A percentile compares a stretch with the other conserved stretches of the same genome.
Conservation (phyloP, 371 early-diverging fungal genomes). For the Mucor mucedo region DNA sequence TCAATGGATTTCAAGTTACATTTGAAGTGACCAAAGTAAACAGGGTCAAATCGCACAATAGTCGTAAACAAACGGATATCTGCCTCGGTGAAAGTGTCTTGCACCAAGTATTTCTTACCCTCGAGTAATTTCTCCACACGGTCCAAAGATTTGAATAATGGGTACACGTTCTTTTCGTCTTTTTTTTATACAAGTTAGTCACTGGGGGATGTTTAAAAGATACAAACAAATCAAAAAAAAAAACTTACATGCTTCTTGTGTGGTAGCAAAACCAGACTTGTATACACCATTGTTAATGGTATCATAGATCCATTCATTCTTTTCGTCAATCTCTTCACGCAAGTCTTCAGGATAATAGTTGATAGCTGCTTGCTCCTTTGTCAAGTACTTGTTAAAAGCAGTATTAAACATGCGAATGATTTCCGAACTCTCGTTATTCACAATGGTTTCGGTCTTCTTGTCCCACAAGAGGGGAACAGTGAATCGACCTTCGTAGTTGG, state of each 20-base stretch:
- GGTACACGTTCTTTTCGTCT: constrained; percentile 74
- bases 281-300: constrained; percentile 86
- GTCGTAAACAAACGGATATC: constrained; percentile 94
- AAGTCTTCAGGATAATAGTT: constrained; percentile 84
- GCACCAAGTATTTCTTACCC: constrained; percentile 77
- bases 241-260: constrained; percentile 77
- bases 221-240: not conserved
- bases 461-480: constrained; percentile 94
- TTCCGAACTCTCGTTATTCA: constrained; percentile 96
- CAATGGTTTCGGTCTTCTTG: constrained; percentile 90
- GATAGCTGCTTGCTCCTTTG: constrained; percentile 65
- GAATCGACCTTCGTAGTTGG: constrained; percentile 78
- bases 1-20: constrained; percentile 85
- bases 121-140: constrained; percentile 82
- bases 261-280: constrained; percentile 90
- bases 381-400: constrained; percentile 76
- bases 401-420: constrained; percentile 95
- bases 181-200: too few relatives aligned
- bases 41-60: constrained; percentile 86
- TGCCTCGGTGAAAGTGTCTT: constrained; percentile 84
- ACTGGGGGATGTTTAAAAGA: not conserved
- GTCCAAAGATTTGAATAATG: constrained; percentile 82
- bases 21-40: constrained; percentile 92
- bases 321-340: constrained; percentile 77
- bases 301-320: constrained; percentile 92